Conservation (phyloP, 192 early-diverging fungal genomes). For the Diversispora eburnea region DNA sequence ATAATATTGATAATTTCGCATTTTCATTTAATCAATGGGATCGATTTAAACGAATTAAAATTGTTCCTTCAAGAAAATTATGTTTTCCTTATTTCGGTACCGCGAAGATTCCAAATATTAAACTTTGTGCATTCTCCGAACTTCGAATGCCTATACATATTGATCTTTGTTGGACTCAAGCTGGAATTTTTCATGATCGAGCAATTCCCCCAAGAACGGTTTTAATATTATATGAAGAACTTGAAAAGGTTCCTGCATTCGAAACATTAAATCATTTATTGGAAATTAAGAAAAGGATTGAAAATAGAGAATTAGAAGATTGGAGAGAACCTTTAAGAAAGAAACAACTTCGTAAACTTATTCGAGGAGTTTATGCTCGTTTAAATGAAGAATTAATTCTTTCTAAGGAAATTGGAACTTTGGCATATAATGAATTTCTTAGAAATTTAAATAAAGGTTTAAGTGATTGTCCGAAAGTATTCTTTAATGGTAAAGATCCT, state of each 20-base stretch:
- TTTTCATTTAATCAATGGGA: background rate
- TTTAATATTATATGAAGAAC: background rate
- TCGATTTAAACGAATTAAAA: background rate
- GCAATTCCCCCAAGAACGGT: background rate
- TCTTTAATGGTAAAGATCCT: background rate
- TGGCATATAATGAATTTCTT: background rate
- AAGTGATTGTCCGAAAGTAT: background rate
- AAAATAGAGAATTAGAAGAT: background rate
- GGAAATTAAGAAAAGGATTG: background rate
- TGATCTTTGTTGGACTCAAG: background rate
- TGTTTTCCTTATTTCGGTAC: background rate
- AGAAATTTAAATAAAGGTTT: background rate
- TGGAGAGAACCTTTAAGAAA: background rate
- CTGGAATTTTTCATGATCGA: background rate
- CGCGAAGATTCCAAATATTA: background rate
- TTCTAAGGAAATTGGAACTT: background rate
- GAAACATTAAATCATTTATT: background rate
- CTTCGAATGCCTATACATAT: background rate
- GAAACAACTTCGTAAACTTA: background rate
- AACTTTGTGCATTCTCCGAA: background rate
- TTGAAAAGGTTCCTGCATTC: background rate
- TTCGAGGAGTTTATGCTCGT: background rate
- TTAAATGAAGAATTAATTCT: background rate
- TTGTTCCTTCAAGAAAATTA: background rate
- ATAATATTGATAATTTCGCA: background rate